Evolutionary conservation across 768 basidiomycete species (phyloP).

Genomic region (Lactarius indigo): DNA sequence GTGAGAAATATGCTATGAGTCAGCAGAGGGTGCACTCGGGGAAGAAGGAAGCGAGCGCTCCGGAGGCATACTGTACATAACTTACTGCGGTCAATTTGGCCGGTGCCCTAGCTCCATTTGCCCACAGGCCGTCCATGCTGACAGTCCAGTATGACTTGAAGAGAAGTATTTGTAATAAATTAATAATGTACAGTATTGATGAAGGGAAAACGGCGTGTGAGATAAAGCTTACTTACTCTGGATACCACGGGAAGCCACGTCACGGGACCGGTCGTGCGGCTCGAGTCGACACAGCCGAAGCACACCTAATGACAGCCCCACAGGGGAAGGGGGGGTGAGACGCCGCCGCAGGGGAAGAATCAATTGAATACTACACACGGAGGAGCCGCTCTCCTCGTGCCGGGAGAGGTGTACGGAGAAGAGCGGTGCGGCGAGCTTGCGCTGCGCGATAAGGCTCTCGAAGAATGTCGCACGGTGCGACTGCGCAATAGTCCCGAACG

Average conservation of each 20-base stretch:
- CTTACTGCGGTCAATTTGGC: constrained; percentile 39
- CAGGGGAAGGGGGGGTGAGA: background rate
- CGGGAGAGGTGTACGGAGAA: constrained; percentile 62
- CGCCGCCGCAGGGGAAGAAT: background rate
- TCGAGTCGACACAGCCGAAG: constrained; percentile 42
- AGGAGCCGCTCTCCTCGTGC: constrained; percentile 40
- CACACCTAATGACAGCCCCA: constrained; percentile 33
- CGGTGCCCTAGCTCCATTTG: constrained; percentile 29
- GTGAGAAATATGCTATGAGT: background rate
- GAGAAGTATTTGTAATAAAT: background rate
- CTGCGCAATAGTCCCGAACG: constrained; percentile 53
- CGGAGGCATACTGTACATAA: background rate
- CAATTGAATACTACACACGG: constrained; percentile 41
- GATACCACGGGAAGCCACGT: constrained; percentile 40
- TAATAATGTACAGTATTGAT: background rate
- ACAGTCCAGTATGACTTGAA: constrained; percentile 61
- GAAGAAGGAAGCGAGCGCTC: background rate
- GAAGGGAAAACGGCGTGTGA: background rate
- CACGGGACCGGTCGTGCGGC: constrained; percentile 36
- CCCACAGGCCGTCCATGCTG: constrained; percentile 42
- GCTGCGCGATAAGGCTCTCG: constrained; percentile 52
- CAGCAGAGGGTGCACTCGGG: background rate
- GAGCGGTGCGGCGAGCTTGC: constrained; percentile 41
- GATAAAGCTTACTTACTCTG: constrained; percentile 31
- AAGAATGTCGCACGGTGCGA: constrained; percentile 52